Base-by-base conservation (phyloP, 768 basidiomycete genomes). In the Boletus tomentosulus region DNA sequence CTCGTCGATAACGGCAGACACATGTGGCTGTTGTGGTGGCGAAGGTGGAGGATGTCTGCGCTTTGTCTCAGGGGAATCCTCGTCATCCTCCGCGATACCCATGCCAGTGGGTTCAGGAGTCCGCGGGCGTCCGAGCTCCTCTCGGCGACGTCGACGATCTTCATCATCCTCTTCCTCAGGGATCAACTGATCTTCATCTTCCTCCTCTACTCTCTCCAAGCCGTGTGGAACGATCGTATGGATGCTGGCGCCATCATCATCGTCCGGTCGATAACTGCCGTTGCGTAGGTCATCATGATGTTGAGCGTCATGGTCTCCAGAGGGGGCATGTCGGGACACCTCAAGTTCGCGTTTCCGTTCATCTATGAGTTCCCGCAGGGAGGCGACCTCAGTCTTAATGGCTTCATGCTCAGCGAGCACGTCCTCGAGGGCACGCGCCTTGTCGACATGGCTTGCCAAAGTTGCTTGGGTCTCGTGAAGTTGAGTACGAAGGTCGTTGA, bases 401-500 rank as follows among this genome's bases (percentile, higher is more conserved):
- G 73, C 74, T 53, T 97, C 93, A 60, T 98, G 92, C 71, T 97
- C 93, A 1, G 79, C 78, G 37, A 96, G 75, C 57, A 90, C 80
- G 30, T 77, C 81, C 63, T 98, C 96, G 37, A 99, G 75, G 25
- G 86, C 84, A 38, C 85, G 83, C 48, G 95, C 86, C 69, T 85
- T 92, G 57, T 93, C 89, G 38, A 91, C 79, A 62, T 97, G 92
- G 15, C 71, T 75, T 3, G 85, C 78, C 12, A 98, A 78, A 0
- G 85, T 85, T 1, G 77, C 68, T 63, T 96, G 94, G 0, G 95
- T 97, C 39, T 93, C 90, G 43, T 79, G 80, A 13, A 98, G 79
- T 66, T 97, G 91, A 10, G 78, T 67, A 61, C 96, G 94, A 6
- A 99, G 80, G 13, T 89, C 84, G 25, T 76, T 74, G 31, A 86